These are phyloP conservation scores for Kwoniella heveanensis DNA, from an alignment of 768 basidiomycete species.

Conservation along the genomic window DNA sequence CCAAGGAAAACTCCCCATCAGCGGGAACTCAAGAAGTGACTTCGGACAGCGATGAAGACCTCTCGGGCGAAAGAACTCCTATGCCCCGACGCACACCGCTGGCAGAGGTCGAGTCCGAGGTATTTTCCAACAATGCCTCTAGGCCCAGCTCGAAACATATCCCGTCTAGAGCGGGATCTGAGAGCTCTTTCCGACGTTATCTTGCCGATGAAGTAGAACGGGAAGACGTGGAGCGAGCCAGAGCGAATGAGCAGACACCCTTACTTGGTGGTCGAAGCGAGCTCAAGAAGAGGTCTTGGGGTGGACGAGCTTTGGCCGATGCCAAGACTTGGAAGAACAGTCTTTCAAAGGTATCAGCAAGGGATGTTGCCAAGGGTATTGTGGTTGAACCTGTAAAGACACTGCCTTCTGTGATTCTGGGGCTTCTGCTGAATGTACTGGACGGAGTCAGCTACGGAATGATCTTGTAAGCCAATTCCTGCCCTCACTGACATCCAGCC, in stretches of 20 bases:
- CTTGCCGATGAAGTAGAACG: slow-evolving; percentile 30
- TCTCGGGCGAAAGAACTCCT: slow-evolving; percentile 33
- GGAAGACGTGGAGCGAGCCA: slow-evolving; percentile 25
- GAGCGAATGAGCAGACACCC: slow-evolving; percentile 32
- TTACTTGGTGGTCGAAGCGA: slow-evolving; percentile 22
- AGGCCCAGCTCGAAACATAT: neutral
- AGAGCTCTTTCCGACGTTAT: slow-evolving; percentile 30
- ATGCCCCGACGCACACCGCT: slow-evolving; percentile 19
- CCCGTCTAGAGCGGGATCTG: slow-evolving; percentile 17
- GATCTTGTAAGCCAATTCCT: slow-evolving; percentile 57
- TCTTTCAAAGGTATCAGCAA: slow-evolving; percentile 38
- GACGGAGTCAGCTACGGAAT: slow-evolving; percentile 97
- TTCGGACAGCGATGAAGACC: slow-evolving; percentile 9
- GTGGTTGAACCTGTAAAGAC: slow-evolving; percentile 51
- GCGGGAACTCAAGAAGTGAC: neutral
- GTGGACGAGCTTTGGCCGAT: slow-evolving; percentile 18
- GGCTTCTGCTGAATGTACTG: slow-evolving; percentile 81
- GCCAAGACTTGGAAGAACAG: slow-evolving; percentile 22
- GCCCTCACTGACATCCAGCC: neutral
- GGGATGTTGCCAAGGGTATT: slow-evolving; percentile 38
- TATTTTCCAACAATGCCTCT: neutral
- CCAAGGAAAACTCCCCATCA: neutral
- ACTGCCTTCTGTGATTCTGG: slow-evolving; percentile 82
- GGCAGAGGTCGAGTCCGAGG: slow-evolving; percentile 7
- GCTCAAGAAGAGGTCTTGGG: slow-evolving; percentile 14